Conservation (phyloP, 345 rosid genomes). For the Odontarrhena argentea region DNA sequence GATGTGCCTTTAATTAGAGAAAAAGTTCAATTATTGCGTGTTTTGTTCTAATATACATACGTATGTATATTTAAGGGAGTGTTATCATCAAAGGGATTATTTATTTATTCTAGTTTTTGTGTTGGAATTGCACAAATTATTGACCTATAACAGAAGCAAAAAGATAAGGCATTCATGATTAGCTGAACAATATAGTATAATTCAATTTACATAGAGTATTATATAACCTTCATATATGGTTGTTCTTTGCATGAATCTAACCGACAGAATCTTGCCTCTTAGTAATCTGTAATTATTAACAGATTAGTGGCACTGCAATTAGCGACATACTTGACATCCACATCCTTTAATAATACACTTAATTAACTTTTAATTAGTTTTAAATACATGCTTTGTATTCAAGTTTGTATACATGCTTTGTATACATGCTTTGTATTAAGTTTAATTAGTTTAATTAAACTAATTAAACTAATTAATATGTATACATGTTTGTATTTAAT, state of each 20-base stretch:
- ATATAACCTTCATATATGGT: not conserved
- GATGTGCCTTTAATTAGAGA: no score
- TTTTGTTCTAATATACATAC: no score
- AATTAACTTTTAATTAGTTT: not conserved
- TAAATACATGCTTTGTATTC: slow-evolving; percentile 17
- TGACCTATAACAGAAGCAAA: not conserved
- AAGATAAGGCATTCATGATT: not conserved
- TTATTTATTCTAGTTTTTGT: not conserved
- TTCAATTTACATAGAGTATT: not conserved
- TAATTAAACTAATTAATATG: no score
- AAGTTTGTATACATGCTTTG: no score
- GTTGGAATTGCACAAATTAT: not conserved
- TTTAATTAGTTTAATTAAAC: no score
- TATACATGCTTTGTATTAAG: no score
- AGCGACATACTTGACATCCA: slow-evolving; percentile 35
- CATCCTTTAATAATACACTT: slow-evolving; percentile 4
- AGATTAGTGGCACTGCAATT: slow-evolving; percentile 29
- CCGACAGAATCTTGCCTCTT: slow-evolving; percentile 27
- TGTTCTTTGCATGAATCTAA: slow-evolving; percentile 29
- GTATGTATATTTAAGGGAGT: no score
- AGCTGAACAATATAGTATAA: not conserved
- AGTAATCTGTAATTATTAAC: slow-evolving; percentile 6
- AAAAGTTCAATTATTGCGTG: no score
- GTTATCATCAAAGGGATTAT: not conserved
- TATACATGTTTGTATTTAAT: no score